These are phyloP conservation scores for Euphrasia confusa DNA, from an alignment of 257 asterid genomes.

Conservation along the genomic window DNA sequence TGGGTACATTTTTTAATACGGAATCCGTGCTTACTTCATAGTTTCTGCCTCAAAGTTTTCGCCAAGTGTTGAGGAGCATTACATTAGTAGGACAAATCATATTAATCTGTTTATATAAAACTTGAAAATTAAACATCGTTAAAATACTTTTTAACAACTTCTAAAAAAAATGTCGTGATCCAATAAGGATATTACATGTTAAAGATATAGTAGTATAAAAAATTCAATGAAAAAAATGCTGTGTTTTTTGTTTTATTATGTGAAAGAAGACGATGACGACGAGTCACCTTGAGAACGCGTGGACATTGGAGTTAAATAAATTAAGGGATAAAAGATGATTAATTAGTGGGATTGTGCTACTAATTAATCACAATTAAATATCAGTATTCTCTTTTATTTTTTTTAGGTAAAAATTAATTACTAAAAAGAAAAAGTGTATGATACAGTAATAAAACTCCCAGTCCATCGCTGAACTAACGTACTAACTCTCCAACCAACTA, in stretches of 20 bases:
- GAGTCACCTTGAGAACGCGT: constrained; percentile 47
- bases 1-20: not conserved
- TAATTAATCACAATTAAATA: constrained; percentile 34
- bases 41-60: constrained; percentile 20
- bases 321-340: not conserved
- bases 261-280: constrained; percentile 15
- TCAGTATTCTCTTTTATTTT: no score
- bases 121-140: no score
- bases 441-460: no score
- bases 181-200: not conserved
- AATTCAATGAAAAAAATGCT: not conserved
- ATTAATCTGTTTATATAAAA: no score
- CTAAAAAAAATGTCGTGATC: not conserved
- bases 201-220: not conserved
- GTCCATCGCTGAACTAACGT: no score
- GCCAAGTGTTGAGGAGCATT: constrained; percentile 36
- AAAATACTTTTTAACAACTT: no score
- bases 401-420: no score
- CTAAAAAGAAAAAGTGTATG: no score
- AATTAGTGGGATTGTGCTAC: constrained; percentile 36
- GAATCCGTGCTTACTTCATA: not conserved
- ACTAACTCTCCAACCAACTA: no score
- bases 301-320: constrained; percentile 17
- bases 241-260: constrained; percentile 16
- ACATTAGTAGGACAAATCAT: not conserved